Evolutionary conservation across 352 stramenopile species (phyloP).

Genomic region (Pythium phragmitis): DNA sequence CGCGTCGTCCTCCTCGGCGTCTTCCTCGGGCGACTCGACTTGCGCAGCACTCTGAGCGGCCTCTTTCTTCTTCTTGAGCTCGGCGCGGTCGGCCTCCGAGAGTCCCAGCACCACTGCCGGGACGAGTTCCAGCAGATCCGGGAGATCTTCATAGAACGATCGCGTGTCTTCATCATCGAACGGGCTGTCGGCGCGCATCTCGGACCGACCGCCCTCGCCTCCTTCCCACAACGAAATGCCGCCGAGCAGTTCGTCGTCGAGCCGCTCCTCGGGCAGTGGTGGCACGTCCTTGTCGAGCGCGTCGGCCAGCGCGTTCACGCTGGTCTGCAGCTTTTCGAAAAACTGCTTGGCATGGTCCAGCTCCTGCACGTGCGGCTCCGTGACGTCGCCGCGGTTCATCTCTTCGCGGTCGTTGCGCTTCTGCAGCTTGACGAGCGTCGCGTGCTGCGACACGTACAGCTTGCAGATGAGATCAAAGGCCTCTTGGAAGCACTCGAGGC

Average conservation of each 20-base stretch:
- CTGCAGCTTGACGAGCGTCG: slow-evolving; percentile 89
- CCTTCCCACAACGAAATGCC: slow-evolving; percentile 73
- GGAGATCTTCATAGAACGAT: slow-evolving; percentile 97
- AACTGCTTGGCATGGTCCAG: slow-evolving; percentile 70
- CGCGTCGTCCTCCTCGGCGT: slow-evolving; percentile 34
- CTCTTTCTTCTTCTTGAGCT: slow-evolving; percentile 88
- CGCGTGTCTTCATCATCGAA: slow-evolving; percentile 97
- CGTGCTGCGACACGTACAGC: slow-evolving; percentile 90
- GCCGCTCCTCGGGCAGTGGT: slow-evolving; percentile 54
- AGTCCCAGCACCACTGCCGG: slow-evolving; percentile 93
- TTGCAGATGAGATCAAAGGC: slow-evolving; percentile 88
- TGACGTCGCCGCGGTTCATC: slow-evolving; percentile 75
- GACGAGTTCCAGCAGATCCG: slow-evolving; percentile 94
- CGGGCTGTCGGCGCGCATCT: slow-evolving; percentile 81
- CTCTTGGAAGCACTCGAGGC: slow-evolving; percentile 81
- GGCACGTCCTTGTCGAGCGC: slow-evolving; percentile 78
- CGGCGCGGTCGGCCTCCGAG: slow-evolving; percentile 81
- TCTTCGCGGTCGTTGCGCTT: slow-evolving; percentile 92
- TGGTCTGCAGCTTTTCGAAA: slow-evolving; percentile 86
- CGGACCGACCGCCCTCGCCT: slow-evolving; percentile 51
- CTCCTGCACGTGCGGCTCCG: slow-evolving; percentile 71
- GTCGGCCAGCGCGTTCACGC: slow-evolving; percentile 77
- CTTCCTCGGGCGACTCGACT: slow-evolving; percentile 32
- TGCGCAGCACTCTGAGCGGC: slow-evolving; percentile 32
- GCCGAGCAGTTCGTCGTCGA: slow-evolving; percentile 49